A percentile compares a stretch with the other conserved stretches of the same genome.
Conservation (phyloP, 768 basidiomycete species). For the Tulasnella sp. region DNA sequence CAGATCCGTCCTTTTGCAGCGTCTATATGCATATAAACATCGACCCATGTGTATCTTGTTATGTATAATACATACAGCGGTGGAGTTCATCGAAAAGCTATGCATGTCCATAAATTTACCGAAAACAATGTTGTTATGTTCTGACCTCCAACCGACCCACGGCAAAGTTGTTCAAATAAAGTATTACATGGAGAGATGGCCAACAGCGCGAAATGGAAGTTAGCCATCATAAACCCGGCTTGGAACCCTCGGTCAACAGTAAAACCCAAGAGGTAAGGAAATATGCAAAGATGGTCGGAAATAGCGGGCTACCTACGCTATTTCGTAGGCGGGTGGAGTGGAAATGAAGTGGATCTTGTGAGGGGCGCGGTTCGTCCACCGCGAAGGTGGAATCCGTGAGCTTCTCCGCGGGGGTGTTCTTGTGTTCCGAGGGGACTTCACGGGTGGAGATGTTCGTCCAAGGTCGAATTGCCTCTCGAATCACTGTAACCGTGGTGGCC, state of each 20-base stretch:
- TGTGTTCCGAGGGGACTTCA: neutral
- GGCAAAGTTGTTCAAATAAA: neutral
- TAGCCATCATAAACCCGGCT: too few species aligned
- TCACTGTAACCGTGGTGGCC: neutral
- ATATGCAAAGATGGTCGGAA: neutral
- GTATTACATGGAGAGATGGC: too few species aligned
- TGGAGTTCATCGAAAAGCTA: neutral
- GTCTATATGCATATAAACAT: neutral
- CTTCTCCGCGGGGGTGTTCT: neutral
- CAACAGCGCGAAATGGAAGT: too few species aligned
- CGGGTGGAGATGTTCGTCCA: neutral
- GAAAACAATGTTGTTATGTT: neutral
- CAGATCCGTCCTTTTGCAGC: neutral
- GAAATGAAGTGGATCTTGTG: neutral
- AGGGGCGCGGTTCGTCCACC: neutral
- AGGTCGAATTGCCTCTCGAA: neutral
- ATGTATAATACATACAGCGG: neutral
- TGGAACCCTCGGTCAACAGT: neutral
- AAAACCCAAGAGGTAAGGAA: neutral
- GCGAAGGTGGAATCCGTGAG: neutral
- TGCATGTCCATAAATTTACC: neutral
- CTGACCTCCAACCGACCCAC: neutral
- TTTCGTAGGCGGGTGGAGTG: neutral
- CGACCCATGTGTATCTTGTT: neutral
- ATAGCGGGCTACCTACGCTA: neutral